Evolutionary conservation across 148 eudicot species (phyloP), one percentile per base, ranked within the genome.

Genomic region (Nepenthes gracilis): DNA sequence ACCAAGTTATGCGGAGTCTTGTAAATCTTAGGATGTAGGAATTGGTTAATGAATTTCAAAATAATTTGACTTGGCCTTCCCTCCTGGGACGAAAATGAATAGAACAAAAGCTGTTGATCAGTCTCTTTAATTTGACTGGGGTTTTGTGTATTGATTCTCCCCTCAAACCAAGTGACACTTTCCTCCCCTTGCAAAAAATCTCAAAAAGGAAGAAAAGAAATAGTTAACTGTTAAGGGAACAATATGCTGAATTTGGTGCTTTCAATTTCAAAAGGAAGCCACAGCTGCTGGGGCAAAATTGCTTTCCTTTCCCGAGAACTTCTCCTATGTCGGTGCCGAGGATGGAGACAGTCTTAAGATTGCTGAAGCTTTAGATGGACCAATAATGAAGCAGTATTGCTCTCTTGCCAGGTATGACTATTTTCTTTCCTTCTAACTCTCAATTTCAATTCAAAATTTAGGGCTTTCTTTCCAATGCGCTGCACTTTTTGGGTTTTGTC

Each of bases 291-390:
- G 96, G 57, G 96, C 88, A 47, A 91, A 91, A 65, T 67, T 91
- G 77, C 81, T 91, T 32, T 88, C 89, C 55, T 83, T 91, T 70
- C 97, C 97, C 62, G 97, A 91, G 75, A 87, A 81, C 70, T 91
- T 91, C 75, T 87, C 97, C 45, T 91, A 67, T 69, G 66, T 87
- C 1, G 97, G 88, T 57, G 70, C 73, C 54, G 56, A 60, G 60
- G 69, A 64, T 40, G 96, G 93, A 47, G 97, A 91, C 54, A 85
- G 96, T 67, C 72, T 87, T 54, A 75, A 78, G 61, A 78, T 85
- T 61, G 93, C 90, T 12, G 90, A 91, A 61, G 60, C 81, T 45
- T 68, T 91, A 53, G 97, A 91, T 72, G 97, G 97, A 60, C 84
- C 93, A 43, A 75, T 80, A 40, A 85, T 91, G 90, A 74, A 77